Evolutionary conservation across 805 yeast genomes (phyloP), one percentile per base, ranked within the genome.

Genomic region (Cyberlindnera mississippiensis): DNA sequence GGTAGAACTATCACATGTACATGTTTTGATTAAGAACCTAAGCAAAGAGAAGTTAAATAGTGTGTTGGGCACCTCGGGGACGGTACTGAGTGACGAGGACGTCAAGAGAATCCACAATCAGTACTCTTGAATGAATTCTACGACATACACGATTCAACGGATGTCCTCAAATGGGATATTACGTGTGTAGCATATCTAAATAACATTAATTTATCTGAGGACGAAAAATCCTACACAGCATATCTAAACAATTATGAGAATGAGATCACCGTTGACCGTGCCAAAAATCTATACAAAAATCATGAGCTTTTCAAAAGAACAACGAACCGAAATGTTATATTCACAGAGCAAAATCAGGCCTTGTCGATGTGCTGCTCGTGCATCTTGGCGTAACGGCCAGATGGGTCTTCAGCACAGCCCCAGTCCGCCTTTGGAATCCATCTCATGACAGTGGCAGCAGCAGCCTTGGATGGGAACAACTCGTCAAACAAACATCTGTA

Each of bases 341-440:
- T n/a, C n/a, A n/a, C n/a, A n/a, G n/a, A n/a, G n/a, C n/a, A n/a
- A n/a, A n/a, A n/a, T n/a, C n/a, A 27, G 12, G 29, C 29, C n/a
- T 27, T 27, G 28, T 61, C 63, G 47, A 82, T 76, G 51, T 82
- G 78, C 57, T 82, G 65, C 42, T 85, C 90, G 67, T 93, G 99
- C 56, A 85, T 80, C 72, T 85, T 79, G 55, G 96, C 97, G 63
- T 74, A 91, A 73, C 99, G 86, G 53, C 99, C 99, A 42, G 96
- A 85, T 41, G 99, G 99, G 69, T 93, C 99, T 59, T 83, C 96
- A 61, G 90, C 89, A 72, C 99, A 93, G 54, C 99, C 99, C 99
- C 99, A 93, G 68, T 93, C 99, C 50, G 98, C 98, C 77, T 93
- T 93, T 64, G 99, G 99, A 68, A 93, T 71, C 99, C 99, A 93